Conservation (phyloP, 2,329 filamentous ascomycete species). For the Trichophyton simii region DNA sequence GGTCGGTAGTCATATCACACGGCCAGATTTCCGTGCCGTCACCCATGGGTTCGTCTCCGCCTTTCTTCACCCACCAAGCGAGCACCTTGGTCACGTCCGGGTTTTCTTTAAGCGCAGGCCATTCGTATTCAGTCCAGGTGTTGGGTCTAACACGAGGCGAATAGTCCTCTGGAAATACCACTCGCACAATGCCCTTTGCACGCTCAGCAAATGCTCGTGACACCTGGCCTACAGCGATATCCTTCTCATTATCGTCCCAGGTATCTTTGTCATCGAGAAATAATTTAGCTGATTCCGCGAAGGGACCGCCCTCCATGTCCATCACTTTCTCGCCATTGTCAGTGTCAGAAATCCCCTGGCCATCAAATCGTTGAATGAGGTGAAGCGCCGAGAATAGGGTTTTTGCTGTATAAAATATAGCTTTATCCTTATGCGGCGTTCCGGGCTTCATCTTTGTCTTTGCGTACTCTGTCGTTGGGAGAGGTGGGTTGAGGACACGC, state of each 20-base stretch:
- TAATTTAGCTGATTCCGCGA: neutral
- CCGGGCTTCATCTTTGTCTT: neutral
- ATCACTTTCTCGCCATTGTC: neutral
- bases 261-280: neutral
- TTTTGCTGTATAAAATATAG: neutral
- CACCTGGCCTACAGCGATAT: neutral
- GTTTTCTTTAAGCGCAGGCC: neutral
- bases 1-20: neutral
- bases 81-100: neutral
- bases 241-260: neutral
- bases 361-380: neutral
- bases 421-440: neutral
- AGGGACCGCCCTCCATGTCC: neutral
- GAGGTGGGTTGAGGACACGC: neutral
- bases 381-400: neutral
- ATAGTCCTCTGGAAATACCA: neutral
- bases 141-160: neutral
- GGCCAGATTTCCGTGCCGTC: neutral
- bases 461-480: neutral
- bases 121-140: neutral
- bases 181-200: neutral
- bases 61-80: neutral
- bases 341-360: neutral
- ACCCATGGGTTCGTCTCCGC: neutral
- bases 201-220: neutral